A percentile compares a stretch with the other conserved stretches of the same genome.
Evolutionary conservation across 495 filamentous ascomycete species (phyloP).

Genomic region (Entonaema liquescens): DNA sequence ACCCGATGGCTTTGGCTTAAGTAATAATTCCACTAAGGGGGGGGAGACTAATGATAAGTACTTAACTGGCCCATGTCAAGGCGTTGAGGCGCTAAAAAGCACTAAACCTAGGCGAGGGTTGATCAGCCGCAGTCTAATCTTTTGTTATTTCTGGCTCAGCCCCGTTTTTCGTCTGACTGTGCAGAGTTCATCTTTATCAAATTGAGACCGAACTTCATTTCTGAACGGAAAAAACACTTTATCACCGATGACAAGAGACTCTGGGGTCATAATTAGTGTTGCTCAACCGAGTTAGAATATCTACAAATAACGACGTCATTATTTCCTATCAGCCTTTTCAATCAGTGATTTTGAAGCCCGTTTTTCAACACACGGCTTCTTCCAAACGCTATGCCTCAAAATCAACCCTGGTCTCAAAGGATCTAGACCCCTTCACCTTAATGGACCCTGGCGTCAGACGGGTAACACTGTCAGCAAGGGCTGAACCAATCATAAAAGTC

Average conservation of each 20-base stretch:
- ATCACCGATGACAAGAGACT: not conserved
- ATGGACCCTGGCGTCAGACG: slow-evolving; percentile 25
- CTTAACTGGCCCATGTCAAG: not conserved
- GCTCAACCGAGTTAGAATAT: not conserved
- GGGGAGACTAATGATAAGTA: not conserved
- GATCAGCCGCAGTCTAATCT: slow-evolving; percentile 36
- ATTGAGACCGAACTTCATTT: slow-evolving; percentile 20
- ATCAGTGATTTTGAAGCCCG: not conserved
- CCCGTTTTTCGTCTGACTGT: slow-evolving; percentile 35
- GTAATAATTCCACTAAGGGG: slow-evolving; percentile 11
- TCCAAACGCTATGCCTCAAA: not conserved
- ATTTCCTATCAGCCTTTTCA: not conserved
- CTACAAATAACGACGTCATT: not conserved
- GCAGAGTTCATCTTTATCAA: slow-evolving; percentile 17
- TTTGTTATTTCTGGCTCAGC: slow-evolving; percentile 32
- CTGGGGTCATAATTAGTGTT: not conserved
- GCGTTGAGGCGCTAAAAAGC: slow-evolving; percentile 5
- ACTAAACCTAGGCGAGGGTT: slow-evolving; percentile 22
- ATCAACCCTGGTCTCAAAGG: slow-evolving; percentile 34
- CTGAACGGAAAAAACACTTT: not conserved
- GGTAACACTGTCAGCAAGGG: slow-evolving; percentile 27
- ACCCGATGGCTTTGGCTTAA: slow-evolving; percentile 24
- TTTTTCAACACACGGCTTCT: not conserved
- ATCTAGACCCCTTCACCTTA: slow-evolving; percentile 39
- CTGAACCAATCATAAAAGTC: slow-evolving; percentile 21